Base-by-base conservation (phyloP, 1,139 yeast genomes). In the Tardiomyces blankii region DNA sequence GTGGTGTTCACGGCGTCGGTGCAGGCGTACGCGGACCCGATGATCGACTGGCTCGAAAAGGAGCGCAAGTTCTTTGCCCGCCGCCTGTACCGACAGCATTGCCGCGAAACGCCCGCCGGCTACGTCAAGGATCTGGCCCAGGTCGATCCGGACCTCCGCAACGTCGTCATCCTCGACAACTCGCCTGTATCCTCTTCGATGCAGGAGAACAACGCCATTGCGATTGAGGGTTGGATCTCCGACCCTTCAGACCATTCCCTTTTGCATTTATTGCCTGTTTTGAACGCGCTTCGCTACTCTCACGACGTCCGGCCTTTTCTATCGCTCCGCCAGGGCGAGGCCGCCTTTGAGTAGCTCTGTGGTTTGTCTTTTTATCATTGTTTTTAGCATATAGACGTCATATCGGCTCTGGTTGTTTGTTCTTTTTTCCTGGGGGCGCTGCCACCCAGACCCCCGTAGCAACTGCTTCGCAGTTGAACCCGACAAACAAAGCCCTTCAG, bases 151-250 rank as follows among this genome's bases (percentile, higher is more conserved):
- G 89, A 84, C 52, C 71, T 87, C 48, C 77, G 82, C 49, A 82
- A 81, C 56, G 78, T 87, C 32, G 70, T 89, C 49, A 83, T 91
- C 42, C 73, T 91, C 46, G 98, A 91, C 66, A 91, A 91, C 65
- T 87, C 96, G 7, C 97, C 97, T 1, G 74, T 87, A 11, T 82
- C 94, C 59, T 91, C 86, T 62, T 82, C 88, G 12, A 66, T 78
- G 61, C 91, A 91, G 60, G 86, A 80, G 51, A 80, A 81, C 54
- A 91, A 91, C 60, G 98, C 96, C 1, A 80, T 91, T 35, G 80
- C 83, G 67, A 87, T 91, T 18, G 96, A 89, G 64, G 97, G 98
- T 41, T 91, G 98, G 98, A 87, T 91, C 51, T 87, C 86, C 58
- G 98, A 91, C 64, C 95, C 94, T 18, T 77, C 82, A 41, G 98